phyloP scores from a whole-genome alignment of 371 early-diverging fungal genomes.

The Circinella umbellata region DNA sequence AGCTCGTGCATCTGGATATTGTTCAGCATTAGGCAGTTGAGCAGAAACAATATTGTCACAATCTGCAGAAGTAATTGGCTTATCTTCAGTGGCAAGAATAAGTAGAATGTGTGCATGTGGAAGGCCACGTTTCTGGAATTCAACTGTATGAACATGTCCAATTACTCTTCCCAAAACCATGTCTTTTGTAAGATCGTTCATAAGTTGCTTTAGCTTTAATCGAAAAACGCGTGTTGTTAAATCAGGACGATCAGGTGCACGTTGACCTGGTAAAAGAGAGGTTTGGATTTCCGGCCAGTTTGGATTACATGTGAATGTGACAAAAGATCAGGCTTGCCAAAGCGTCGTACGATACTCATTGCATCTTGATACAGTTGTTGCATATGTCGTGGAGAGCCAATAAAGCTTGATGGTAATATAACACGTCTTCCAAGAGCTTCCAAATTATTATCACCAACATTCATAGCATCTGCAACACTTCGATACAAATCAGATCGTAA shows the following conservation, averaged over 20 bases:
- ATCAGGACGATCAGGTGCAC: slow-evolving; percentile 13
- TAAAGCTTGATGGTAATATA: slow-evolving; percentile 1
- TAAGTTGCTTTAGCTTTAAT: not conserved
- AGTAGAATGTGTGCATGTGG: slow-evolving; percentile 3
- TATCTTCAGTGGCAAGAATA: not conserved
- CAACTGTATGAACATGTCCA: not conserved
- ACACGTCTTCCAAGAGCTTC: not conserved
- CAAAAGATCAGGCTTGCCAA: slow-evolving; percentile 4
- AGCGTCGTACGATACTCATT: slow-evolving; percentile 4
- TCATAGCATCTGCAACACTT: slow-evolving; percentile 1
- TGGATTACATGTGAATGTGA: slow-evolving; percentile 4
- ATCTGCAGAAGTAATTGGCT: not conserved
- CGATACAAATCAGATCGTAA: slow-evolving; percentile 3
- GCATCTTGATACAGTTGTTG: slow-evolving; percentile 12
- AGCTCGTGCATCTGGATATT: not conserved
- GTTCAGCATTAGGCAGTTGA: not conserved
- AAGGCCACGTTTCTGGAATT: not conserved
- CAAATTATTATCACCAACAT: not conserved
- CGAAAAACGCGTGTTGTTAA: slow-evolving; percentile 6
- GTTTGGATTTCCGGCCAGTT: not conserved
- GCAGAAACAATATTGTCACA: not conserved
- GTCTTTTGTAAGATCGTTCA: not conserved
- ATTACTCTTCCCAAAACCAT: too few species aligned
- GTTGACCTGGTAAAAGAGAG: slow-evolving; percentile 1
- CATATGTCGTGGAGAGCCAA: slow-evolving; percentile 8